Conservation (phyloP, 176 grass and related monocot genomes). For the Saccharum officinarum region DNA sequence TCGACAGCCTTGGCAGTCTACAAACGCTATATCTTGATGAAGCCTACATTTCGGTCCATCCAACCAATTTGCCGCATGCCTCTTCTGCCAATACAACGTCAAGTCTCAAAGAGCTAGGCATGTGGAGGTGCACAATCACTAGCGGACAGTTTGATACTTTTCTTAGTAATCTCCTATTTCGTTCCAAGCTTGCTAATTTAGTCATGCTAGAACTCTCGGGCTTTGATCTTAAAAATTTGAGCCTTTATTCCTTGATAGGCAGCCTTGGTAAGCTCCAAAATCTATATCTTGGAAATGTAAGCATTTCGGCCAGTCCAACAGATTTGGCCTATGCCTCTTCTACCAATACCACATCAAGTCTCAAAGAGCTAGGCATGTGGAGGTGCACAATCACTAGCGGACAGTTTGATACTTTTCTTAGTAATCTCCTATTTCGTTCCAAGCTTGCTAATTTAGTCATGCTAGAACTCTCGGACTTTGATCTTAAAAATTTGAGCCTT, state of each 20-base stretch:
- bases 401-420: no score
- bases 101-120: neutral
- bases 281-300: conserved; percentile 32
- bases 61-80: neutral
- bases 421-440: neutral
- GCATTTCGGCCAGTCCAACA: neutral
- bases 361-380: conserved; percentile 17
- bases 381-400: no score
- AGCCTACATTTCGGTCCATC: conserved; percentile 30
- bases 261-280: conserved; percentile 40
- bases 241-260: conserved; percentile 29
- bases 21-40: conserved; percentile 31
- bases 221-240: conserved; percentile 10
- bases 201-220: neutral
- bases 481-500: conserved; percentile 19
- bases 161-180: conserved; percentile 7
- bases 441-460: neutral
- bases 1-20: conserved; percentile 41
- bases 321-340: neutral
- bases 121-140: neutral
- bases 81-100: conserved; percentile 10
- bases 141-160: conserved; percentile 12
- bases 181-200: conserved; percentile 20
- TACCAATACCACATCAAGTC: conserved; percentile 2
- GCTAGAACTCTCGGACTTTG: neutral